Percentiles rank a stretch among this genome's conserved stretches.
phyloP scores from a whole-genome alignment of 2,329 filamentous ascomycete genomes.

The Xylaria digitata region DNA sequence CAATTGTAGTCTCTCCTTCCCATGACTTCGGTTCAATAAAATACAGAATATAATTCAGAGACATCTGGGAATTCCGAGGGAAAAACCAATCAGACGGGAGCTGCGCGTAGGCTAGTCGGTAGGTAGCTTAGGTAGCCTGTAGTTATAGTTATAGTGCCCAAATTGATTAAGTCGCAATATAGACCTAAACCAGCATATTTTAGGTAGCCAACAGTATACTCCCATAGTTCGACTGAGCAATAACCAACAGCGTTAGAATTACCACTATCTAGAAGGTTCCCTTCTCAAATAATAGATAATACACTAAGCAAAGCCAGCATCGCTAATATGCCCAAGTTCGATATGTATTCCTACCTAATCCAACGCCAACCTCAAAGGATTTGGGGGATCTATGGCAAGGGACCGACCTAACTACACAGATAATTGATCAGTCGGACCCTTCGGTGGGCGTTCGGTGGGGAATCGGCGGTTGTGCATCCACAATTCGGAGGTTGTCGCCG shows the following conservation, averaged over 20 bases:
- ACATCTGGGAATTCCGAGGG: not conserved
- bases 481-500: constrained; percentile 30
- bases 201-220: not conserved
- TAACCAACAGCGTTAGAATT: not conserved
- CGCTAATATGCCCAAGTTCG: not conserved
- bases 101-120: not conserved
- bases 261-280: not conserved
- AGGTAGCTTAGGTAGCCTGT: not conserved
- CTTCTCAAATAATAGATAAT: not conserved
- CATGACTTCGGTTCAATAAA: no score
- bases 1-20: no score
- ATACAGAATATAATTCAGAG: no score
- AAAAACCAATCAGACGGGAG: not conserved
- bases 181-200: not conserved
- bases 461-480: constrained; percentile 32
- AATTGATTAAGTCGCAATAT: not conserved
- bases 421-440: constrained; percentile 12
- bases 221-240: not conserved
- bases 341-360: no score
- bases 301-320: not conserved
- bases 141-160: not conserved
- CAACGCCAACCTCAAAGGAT: no score
- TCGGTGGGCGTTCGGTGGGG: constrained; percentile 34
- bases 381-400: no score
- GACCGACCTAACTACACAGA: no score